phyloP scores from a whole-genome alignment of 2,329 filamentous ascomycete genomes.

The Botrytis deweyae region DNA sequence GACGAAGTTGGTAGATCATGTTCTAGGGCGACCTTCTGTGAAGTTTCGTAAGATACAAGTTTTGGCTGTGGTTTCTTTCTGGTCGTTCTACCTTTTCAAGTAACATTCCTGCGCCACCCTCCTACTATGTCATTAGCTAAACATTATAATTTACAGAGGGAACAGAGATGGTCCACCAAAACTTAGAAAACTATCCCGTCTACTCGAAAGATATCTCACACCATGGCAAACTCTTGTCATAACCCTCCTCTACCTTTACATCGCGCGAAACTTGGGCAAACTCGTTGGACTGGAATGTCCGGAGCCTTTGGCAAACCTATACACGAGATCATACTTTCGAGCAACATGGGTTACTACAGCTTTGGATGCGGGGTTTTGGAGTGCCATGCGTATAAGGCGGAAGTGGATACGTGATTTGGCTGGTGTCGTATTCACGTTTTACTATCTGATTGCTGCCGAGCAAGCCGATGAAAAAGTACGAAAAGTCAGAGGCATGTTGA shows the following conservation, averaged over 20 bases:
- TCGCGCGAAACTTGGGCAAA: slow-evolving; percentile 89
- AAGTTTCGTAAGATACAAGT: slow-evolving; percentile 93
- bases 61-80: slow-evolving; percentile 85
- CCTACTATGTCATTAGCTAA: slow-evolving; percentile 19
- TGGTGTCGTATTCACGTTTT: slow-evolving; percentile 80
- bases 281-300: slow-evolving; percentile 87
- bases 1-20: slow-evolving; percentile 63
- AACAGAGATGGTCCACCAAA: slow-evolving; percentile 84
- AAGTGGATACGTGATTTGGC: slow-evolving; percentile 81
- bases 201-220: slow-evolving; percentile 70
- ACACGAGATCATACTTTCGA: slow-evolving; percentile 87
- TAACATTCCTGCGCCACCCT: slow-evolving; percentile 42
- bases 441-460: slow-evolving; percentile 91
- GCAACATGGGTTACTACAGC: slow-evolving; percentile 97
- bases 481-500: slow-evolving; percentile 81
- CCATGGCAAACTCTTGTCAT: slow-evolving; percentile 86
- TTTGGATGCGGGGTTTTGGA: slow-evolving; percentile 96
- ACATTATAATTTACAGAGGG: slow-evolving; percentile 54
- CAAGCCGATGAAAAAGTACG: slow-evolving; percentile 95
- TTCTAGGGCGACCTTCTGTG: slow-evolving; percentile 84
- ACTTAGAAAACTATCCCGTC: slow-evolving; percentile 66
- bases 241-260: slow-evolving; percentile 88
- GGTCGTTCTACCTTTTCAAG: slow-evolving; percentile 81
- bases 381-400: slow-evolving; percentile 83
- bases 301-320: slow-evolving; percentile 91